Evolutionary conservation across 441 rosid genomes (phyloP), one percentile per base, ranked within the genome.

Genomic region (Syzygium malaccense): DNA sequence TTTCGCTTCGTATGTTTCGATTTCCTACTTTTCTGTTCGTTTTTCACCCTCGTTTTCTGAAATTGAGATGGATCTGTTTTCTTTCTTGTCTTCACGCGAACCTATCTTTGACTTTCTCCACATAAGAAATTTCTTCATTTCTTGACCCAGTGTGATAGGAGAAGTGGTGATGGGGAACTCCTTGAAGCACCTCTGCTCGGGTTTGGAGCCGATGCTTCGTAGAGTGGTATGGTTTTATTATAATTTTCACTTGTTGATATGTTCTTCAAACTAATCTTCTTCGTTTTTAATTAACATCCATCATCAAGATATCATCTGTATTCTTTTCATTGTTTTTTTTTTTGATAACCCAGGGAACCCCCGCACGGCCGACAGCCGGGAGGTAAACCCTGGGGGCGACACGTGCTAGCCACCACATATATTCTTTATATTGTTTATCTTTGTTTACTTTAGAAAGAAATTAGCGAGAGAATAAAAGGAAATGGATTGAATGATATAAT

Each of bases 151-250:
- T 85, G 93, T 94, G 86, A 89, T 95, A 53, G 91, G 92, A 54
- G 94, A 93, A 92, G 93, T 92, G 23, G 79, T 94, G 18, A 80
- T 89, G 92, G 92, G 90, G 85, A 94, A 93, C 85, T 91, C 92
- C 84, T 23, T 94, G 55, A 85, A 89, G 87, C 86, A 88, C 45
- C 58, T 94, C n/a, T 91, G 92, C 62, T 30, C 88, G 54, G 94
- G 94, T 87, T 83, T 96, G 71, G 98, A 95, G 91, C 98, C 98
- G 26, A 19, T 95, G 93, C 89, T 96, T 33, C 91, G 98, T 78
- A 93, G 89, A 91, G 98, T 95, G 95, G 98, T 96, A 93, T 58
- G 95, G 75, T 75, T 23, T 41, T 75, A 33, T 12, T 45, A 23
- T 41, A 41, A 20, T 71, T 20, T 20, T 71, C 49, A 20, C 28